Base-by-base conservation (phyloP, 208 protist genomes). In the Leishmania aethiopica region DNA sequence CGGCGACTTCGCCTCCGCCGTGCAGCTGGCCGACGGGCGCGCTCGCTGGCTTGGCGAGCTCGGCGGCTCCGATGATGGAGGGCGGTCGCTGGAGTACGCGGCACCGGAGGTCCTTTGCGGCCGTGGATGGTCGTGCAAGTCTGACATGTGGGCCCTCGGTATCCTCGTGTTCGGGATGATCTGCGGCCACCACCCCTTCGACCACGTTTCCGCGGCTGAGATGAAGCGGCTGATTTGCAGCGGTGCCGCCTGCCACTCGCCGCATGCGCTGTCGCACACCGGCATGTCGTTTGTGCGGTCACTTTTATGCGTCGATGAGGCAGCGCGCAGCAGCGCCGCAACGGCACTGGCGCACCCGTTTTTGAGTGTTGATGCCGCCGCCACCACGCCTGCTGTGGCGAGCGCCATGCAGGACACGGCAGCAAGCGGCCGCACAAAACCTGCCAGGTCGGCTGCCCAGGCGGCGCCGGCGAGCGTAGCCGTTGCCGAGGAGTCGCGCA, bases 71-170 rank as follows among this genome's bases (percentile, higher is more conserved):
- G n/a, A 28, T 40, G 69, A 57, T 42, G 25, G 60, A 1, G 60
- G 45, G 66, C n/a, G n/a, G 11, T 99, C 99, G 25, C 86, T 99
- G 5, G 99, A 99, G 90, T 99, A 99, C 87, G 85, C 99, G 13
- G 91, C 99, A 10, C 99, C 99, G 0, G 99, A 99, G 88, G 94
- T 98, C 80, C 25, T 97, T 40, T 78, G 94, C 13, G 74, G 77
- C 53, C 59, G 69, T 11, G 82, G 82, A 8, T 91, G 82, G 71
- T 85, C 86, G 74, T 59, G 79, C 86, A 88, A 92, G 82, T 79
- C 90, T 2, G 94, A 97, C 83, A 85, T 96, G 85, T 97, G 94
- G 94, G 77, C 91, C 0, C 32, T 96, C 25, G 94, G 94, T 28
- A 88, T 93, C 47, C 69, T 96, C 22, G 80, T 82, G 28, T 96